These are phyloP conservation scores for Naganishia sp. DNA, from an alignment of 1,284 basidiomycete genomes.

Conservation along the genomic window DNA sequence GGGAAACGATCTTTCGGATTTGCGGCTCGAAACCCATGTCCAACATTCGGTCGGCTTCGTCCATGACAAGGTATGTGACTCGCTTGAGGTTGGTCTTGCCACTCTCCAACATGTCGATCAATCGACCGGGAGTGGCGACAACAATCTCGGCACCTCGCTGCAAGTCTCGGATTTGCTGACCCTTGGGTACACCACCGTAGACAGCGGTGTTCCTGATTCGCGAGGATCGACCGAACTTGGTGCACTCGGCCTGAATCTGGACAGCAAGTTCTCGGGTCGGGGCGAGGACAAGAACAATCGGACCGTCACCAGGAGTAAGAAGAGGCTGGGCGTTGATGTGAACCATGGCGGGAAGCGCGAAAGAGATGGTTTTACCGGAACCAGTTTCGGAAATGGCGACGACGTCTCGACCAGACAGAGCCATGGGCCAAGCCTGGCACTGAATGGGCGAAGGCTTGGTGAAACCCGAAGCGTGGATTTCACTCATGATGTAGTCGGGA, in stretches of 20 bases:
- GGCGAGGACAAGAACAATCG: slow-evolving; percentile 93
- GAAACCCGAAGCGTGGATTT: slow-evolving; percentile 93
- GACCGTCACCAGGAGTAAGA: slow-evolving; percentile 89
- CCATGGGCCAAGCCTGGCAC: slow-evolving; percentile 99
- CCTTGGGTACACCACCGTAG: slow-evolving; percentile 98
- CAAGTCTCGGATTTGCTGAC: slow-evolving; percentile 95
- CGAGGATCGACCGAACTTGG: slow-evolving; percentile 96
- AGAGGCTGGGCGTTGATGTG: slow-evolving; percentile 99
- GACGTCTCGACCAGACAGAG: slow-evolving; percentile 86
- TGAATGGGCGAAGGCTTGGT: slow-evolving; percentile 87
- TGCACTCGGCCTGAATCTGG: slow-evolving; percentile 98
- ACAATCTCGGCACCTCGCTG: slow-evolving; percentile 96
- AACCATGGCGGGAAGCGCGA: slow-evolving; percentile 97
- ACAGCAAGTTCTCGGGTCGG: slow-evolving; percentile 98
- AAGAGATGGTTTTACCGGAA: slow-evolving; percentile 87
- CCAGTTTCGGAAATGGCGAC: slow-evolving; percentile 97
- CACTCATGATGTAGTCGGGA: slow-evolving; percentile 91
- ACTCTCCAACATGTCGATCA: slow-evolving; percentile 96
- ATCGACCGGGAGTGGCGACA: slow-evolving; percentile 90
- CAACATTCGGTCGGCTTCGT: slow-evolving; percentile 79
- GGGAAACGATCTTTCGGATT: slow-evolving; percentile 95
- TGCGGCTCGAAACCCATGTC: slow-evolving; percentile 90
- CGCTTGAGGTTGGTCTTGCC: slow-evolving; percentile 95
- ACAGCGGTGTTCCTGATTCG: slow-evolving; percentile 97
- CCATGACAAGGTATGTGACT: slow-evolving; percentile 97